These are phyloP conservation scores for Cladophialophora carrionii DNA, from an alignment of 2,329 filamentous ascomycete species.

Conservation along the genomic window DNA sequence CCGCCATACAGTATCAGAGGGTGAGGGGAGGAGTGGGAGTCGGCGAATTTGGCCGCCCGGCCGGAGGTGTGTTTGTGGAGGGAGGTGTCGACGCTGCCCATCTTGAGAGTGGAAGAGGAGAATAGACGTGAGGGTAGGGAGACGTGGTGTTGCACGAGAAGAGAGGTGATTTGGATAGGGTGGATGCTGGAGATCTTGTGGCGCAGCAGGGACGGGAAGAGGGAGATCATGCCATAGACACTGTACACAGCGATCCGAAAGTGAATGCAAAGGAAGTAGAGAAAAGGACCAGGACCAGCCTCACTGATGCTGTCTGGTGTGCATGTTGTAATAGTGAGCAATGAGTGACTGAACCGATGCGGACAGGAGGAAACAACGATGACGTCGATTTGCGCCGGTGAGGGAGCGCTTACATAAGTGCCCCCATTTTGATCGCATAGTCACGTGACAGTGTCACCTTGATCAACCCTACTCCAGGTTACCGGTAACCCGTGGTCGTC, in stretches of 20 bases:
- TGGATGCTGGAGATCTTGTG: background rate
- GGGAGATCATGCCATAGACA: constrained; percentile 8
- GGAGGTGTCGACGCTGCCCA: constrained; percentile 49
- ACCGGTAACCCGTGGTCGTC: background rate
- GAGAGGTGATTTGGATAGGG: background rate
- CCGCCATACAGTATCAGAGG: constrained; percentile 68
- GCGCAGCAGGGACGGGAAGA: background rate
- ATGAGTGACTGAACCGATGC: background rate
- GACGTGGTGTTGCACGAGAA: background rate
- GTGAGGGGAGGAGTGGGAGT: constrained; percentile 42
- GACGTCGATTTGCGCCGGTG: background rate
- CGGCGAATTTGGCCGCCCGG: constrained; percentile 46
- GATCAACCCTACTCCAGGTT: background rate
- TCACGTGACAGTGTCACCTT: too few species aligned
- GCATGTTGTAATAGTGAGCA: constrained; percentile 7
- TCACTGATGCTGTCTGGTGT: background rate
- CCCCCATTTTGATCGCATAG: background rate
- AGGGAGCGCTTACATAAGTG: background rate
- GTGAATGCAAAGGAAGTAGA: background rate
- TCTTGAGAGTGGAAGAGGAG: constrained; percentile 24
- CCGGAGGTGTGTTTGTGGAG: constrained; percentile 53
- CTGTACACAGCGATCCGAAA: background rate
- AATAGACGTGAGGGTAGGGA: background rate
- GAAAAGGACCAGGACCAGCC: background rate
- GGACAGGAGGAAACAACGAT: background rate